A percentile compares a stretch with the other conserved stretches of the same genome.
These are phyloP conservation scores for Saccharomyces kudriavzevii DNA, from an alignment of 805 yeast species.

Conservation along the genomic window DNA sequence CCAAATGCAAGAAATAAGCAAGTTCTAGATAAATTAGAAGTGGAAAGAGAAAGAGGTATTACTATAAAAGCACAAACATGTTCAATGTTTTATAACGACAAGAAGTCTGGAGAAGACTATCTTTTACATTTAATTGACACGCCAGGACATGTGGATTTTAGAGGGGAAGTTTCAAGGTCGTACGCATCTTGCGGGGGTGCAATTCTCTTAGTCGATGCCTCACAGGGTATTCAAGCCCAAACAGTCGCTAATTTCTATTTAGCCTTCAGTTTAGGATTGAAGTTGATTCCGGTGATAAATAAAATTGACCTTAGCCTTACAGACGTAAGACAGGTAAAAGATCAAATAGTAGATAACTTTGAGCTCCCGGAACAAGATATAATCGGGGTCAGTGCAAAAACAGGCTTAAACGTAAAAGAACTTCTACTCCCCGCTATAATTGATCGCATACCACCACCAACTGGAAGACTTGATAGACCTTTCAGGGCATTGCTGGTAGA, in stretches of 20 bases:
- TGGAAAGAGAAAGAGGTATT: slow-evolving; percentile 92
- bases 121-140: slow-evolving; percentile 88
- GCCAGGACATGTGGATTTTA: slow-evolving; percentile 95
- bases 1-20: slow-evolving; percentile 47
- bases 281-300: slow-evolving; percentile 80
- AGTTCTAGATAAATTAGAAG: slow-evolving; percentile 85
- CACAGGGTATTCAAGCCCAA: slow-evolving; percentile 96
- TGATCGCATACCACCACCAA: slow-evolving; percentile 73
- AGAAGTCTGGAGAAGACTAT: slow-evolving; percentile 56
- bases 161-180: slow-evolving; percentile 80
- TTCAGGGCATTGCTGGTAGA: slow-evolving; percentile 62
- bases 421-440: slow-evolving; percentile 73
- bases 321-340: slow-evolving; percentile 69
- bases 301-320: slow-evolving; percentile 82
- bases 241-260: slow-evolving; percentile 94
- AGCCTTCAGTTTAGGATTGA: slow-evolving; percentile 78
- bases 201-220: slow-evolving; percentile 79
- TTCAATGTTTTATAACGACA: slow-evolving; percentile 72
- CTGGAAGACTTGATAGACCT: slow-evolving; percentile 53
- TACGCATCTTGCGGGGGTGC: slow-evolving; percentile 98
- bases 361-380: slow-evolving; percentile 70
- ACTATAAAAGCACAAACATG: slow-evolving; percentile 97
- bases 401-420: slow-evolving; percentile 68
- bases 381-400: slow-evolving; percentile 83
- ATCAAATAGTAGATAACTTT: slow-evolving; percentile 77